Evolutionary conservation across 1,139 yeast species (phyloP), one percentile per base, ranked within the genome.

Genomic region (Sugiyamaella xylanicola): DNA sequence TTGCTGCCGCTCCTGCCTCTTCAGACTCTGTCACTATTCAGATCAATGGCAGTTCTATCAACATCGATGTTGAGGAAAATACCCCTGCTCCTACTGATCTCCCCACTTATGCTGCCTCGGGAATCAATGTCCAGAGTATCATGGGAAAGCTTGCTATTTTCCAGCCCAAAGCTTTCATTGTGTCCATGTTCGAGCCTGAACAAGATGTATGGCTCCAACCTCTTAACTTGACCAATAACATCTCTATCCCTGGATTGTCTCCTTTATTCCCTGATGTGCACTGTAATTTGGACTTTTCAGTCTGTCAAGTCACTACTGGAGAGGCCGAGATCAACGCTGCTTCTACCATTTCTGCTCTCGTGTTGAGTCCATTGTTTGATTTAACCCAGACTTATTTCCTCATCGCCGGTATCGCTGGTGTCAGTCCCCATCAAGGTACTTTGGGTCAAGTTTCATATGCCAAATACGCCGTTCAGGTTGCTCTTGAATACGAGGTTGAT

Each of bases 261-360:
- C 86, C 86, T 40, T 62, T 78, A 44, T 84, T 77, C 72, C 85
- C 86, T 32, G 66, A 75, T 20, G 73, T 84, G 51, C 83, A 79
- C 71, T 84, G 88, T 70, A 77, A 78, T 51, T 65, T 74, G 43
- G 75, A 81, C 70, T 81, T 77, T 69, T 72, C 81, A 32, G 70
- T 84, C 42, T 84, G 87, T 73, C 84, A 83, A 65, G 68, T 83
- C 57, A 82, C 86, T 48, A 82, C 86, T 15, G 89, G 88, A 56
- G 88, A 84, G 71, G 86, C 85, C 60, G 87, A 84, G 67, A 80
- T 83, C 64, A 84, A 84, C 64, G 88, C 89, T 44, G 88, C 88
- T 22, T 63, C 84, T 40, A 76, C 87, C 39, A 69, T 84, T 58
- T 75, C 81, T 53, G 84, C 88, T 2, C 71, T 84, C 60, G 68